Conservation (phyloP, 75 land plant genomes). For the Ceratopteris richardii region DNA sequence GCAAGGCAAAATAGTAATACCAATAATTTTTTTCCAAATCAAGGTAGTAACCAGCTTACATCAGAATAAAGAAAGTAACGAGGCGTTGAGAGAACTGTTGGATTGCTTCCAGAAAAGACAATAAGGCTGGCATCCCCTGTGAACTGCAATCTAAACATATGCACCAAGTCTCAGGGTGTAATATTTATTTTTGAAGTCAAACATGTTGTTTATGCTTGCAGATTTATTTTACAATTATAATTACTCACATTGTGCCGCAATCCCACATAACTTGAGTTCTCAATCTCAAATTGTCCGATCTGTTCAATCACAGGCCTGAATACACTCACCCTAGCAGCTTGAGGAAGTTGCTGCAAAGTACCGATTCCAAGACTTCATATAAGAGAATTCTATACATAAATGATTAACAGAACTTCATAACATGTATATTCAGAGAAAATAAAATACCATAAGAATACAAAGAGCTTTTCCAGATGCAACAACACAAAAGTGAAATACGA, state of each 20-base stretch:
- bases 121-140: slow-evolving; percentile 2
- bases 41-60: neutral
- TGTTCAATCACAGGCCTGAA: slow-evolving; percentile 2
- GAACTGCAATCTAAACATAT: neutral
- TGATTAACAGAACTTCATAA: too few relatives aligned
- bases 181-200: too few relatives aligned
- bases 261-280: neutral
- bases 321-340: neutral
- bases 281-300: slow-evolving; percentile 1
- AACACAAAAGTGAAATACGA: too few relatives aligned
- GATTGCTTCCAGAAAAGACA: slow-evolving; percentile 1
- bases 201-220: too few relatives aligned
- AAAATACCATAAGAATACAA: too few relatives aligned
- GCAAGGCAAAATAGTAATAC: neutral
- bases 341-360: slow-evolving; percentile 2
- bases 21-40: neutral
- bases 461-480: too few relatives aligned
- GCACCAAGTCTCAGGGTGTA: too few relatives aligned
- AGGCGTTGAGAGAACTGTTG: neutral
- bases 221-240: too few relatives aligned
- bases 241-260: neutral
- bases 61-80: neutral
- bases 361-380: too few relatives aligned
- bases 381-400: too few relatives aligned
- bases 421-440: too few relatives aligned